Evolutionary conservation across 306 rosid species (phyloP), one percentile per base, ranked within the genome.

Genomic region (Lagenaria siceraria): DNA sequence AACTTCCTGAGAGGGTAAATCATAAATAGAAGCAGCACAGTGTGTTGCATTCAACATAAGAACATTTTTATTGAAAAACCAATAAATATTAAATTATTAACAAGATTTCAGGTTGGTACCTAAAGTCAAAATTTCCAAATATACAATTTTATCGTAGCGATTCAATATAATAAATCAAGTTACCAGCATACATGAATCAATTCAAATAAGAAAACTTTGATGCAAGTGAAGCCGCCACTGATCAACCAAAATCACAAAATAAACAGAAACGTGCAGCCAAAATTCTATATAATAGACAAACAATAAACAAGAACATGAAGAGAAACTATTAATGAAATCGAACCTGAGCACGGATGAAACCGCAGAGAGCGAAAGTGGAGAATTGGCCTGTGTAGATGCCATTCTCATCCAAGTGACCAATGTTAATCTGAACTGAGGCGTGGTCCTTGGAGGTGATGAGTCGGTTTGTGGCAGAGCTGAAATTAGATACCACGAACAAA

Each of bases 381-480:
- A 84, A 90, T 7, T 85, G 88, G 19, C 92, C 88, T 31, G 87
- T 89, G 89, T 89, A 89, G 48, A 86, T 48, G 36, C 95, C 98
- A 33, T 61, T 87, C 80, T 93, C 96, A 15, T 90, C 98, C 59
- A 93, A 51, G 77, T 90, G 98, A 0, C 98, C 96, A 4, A 90
- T 42, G 80, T 93, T 90, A 4, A 93, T 80, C 87, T 90, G 94
- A 76, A 90, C 94, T 0, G 94, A 90, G 0, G 98, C 98, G 48
- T 92, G 92, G 77, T 92, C 96, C 85, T 90, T 92, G 0, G 98
- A 79, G 0, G 96, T 89, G 1, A 93, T 93, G 85, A 90, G 79
- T 76, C 96, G 82, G 65, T 93, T 90, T 8, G 98, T 93, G 0
- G 98, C 96, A 40, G 94, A 93, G 80, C 94, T 92, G 83, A 61